phyloP scores from a whole-genome alignment of 148 eudicot species.

The Cornus kousa region DNA sequence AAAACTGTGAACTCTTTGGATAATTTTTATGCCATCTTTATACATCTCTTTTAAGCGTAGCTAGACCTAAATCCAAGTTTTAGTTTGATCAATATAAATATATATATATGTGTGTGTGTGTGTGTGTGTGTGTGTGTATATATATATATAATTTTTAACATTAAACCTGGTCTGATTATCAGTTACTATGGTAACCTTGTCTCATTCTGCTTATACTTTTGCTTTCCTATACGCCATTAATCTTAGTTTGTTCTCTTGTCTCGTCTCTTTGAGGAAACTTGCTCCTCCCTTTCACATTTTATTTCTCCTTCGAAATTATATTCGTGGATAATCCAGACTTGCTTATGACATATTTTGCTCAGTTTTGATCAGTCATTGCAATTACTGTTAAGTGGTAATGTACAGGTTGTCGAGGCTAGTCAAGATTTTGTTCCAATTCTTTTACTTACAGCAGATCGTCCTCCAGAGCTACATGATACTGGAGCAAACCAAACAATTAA shows the following conservation, averaged over 20 bases:
- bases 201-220: not conserved
- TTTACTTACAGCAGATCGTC: conserved; percentile 94
- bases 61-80: not conserved
- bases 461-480: conserved; percentile 78
- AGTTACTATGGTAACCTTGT: not conserved
- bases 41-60: not conserved
- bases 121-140: too few species aligned
- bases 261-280: not conserved
- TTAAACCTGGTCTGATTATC: not conserved
- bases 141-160: not conserved
- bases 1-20: not conserved
- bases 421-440: conserved; percentile 88
- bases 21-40: conserved; percentile 1
- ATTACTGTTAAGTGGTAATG: not conserved
- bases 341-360: not conserved
- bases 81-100: not conserved
- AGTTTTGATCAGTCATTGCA: not conserved
- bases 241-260: not conserved
- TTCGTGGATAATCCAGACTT: not conserved
- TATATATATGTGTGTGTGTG: too few species aligned
- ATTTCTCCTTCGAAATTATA: not conserved
- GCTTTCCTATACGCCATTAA: not conserved
- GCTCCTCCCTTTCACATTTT: conserved; percentile 4
- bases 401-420: conserved; percentile 96
- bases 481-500: conserved; percentile 99